Evolutionary conservation across 1,284 basidiomycete species (phyloP), one percentile per base, ranked within the genome.

Genomic region (Fomes fomentarius): DNA sequence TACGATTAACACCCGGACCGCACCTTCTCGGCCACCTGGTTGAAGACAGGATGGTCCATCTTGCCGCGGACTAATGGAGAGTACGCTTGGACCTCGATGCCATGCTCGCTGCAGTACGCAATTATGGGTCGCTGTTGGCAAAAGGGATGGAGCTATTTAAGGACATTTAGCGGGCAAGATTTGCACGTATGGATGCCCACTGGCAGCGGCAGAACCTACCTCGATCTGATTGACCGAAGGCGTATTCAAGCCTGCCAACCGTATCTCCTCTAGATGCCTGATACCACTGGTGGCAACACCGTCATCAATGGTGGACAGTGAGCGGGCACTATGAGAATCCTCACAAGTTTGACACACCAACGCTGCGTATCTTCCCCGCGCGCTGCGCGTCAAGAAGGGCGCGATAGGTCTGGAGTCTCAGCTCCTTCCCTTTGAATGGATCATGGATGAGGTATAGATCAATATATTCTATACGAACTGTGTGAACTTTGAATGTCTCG

Each of bases 171-270:
- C 30, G 30, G 34, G n/a, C 15, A 38, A 14, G n/a, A n/a, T n/a
- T n/a, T n/a, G n/a, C n/a, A n/a, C n/a, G n/a, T n/a, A n/a, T n/a
- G n/a, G n/a, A n/a, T n/a, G n/a, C n/a, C n/a, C n/a, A n/a, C n/a
- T n/a, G n/a, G n/a, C n/a, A n/a, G n/a, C n/a, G n/a, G n/a, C 35
- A 15, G 19, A 34, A 38, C 56, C 31, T 61, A 84, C 88, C 76
- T 95, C 89, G 50, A 96, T 86, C 67, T 96, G 93, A 70, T 96
- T 94, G 42, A 95, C 85, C 1, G 85, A 75, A 1, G 93, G 93
- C 67, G 79, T 70, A 58, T 82, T 78, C 45, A 79, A 71, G 9
- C 85, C 85, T 0, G 83, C 84, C 0, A 71, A 70, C 47, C 76
- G 77, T 31, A 96, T 85, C 65, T 93, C 87, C 66, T 92, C 81